Evolutionary conservation across 495 filamentous ascomycete genomes (phyloP).

Genomic region (Hyaloscypha hepaticicola): DNA sequence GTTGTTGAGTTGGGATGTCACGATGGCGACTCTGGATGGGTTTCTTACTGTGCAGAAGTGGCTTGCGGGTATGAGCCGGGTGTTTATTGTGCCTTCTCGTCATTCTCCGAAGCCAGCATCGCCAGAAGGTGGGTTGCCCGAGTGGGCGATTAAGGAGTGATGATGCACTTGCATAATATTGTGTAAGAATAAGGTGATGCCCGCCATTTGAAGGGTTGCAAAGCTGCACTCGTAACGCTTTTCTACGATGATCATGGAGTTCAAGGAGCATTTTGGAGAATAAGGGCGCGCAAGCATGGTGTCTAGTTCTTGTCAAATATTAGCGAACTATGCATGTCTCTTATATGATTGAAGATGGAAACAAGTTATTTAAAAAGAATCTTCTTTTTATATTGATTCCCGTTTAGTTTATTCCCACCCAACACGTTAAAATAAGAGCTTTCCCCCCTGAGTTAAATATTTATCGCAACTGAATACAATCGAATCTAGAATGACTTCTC

Average conservation of each 20-base stretch:
- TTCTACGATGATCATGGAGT: not conserved
- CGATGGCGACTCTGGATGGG: slow-evolving; percentile 10
- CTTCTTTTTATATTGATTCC: no score
- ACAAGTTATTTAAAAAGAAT: no score
- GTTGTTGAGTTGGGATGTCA: slow-evolving; percentile 18
- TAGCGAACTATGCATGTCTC: no score
- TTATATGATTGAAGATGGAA: no score
- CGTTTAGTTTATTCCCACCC: no score
- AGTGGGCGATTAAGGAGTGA: slow-evolving; percentile 9
- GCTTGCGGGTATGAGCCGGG: slow-evolving; percentile 13
- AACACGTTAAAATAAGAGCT: no score
- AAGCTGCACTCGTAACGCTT: not conserved
- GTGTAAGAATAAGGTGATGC: not conserved
- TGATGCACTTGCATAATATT: not conserved
- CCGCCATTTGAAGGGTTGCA: not conserved
- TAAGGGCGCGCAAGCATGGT: not conserved
- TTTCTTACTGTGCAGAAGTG: slow-evolving; percentile 28
- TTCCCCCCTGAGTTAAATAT: no score
- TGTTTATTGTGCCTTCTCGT: not conserved
- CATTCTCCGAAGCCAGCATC: not conserved
- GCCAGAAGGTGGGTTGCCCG: not conserved
- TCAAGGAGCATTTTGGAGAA: not conserved
- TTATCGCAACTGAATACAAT: no score
- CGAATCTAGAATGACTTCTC: no score
- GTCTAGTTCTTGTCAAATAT: not conserved